Percentiles rank a stretch among this genome's conserved stretches.
Conservation (phyloP, 345 rosid genomes). For the Clarkia xantiana region DNA sequence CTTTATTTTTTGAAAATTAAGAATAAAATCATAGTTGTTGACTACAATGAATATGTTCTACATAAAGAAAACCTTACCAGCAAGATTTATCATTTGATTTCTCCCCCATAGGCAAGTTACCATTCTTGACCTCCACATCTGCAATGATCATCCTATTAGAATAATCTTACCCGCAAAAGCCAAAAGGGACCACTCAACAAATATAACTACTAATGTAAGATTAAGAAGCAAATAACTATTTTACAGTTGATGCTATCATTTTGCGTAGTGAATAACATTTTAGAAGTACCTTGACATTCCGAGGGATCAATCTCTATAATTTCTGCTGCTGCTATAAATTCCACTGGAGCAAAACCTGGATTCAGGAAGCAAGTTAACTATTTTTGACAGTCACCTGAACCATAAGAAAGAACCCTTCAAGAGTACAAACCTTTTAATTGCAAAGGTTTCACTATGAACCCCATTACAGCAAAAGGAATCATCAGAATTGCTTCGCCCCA, state of each 20-base stretch:
- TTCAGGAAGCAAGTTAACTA: slow-evolving; percentile 13
- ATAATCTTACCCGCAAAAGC: neutral
- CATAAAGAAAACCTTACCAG: slow-evolving; percentile 16
- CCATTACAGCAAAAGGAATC: slow-evolving; percentile 75
- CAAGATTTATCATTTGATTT: slow-evolving; percentile 9
- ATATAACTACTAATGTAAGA: neutral
- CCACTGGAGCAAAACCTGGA: slow-evolving; percentile 61
- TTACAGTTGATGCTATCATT: neutral
- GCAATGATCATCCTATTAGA: slow-evolving; percentile 15
- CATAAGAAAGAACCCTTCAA: neutral
- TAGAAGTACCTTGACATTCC: slow-evolving; percentile 33
- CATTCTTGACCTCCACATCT: slow-evolving; percentile 18
- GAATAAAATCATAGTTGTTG: too few relatives aligned
- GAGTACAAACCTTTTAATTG: slow-evolving; percentile 56
- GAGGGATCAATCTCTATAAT: slow-evolving; percentile 16
- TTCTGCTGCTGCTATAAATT: slow-evolving; percentile 19
- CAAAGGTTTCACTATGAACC: slow-evolving; percentile 77
- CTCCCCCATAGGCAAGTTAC: slow-evolving; percentile 15
- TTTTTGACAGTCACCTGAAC: neutral
- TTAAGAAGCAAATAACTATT: neutral
- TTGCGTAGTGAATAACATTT: neutral
- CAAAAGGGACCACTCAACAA: neutral
- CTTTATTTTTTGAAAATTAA: too few relatives aligned
- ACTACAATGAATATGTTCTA: too few relatives aligned
- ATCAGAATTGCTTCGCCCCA: slow-evolving; percentile 83